A percentile compares a stretch with the other conserved stretches of the same genome.
Conservation (phyloP, 345 rosid species). For the Dipteronia sinensis region DNA sequence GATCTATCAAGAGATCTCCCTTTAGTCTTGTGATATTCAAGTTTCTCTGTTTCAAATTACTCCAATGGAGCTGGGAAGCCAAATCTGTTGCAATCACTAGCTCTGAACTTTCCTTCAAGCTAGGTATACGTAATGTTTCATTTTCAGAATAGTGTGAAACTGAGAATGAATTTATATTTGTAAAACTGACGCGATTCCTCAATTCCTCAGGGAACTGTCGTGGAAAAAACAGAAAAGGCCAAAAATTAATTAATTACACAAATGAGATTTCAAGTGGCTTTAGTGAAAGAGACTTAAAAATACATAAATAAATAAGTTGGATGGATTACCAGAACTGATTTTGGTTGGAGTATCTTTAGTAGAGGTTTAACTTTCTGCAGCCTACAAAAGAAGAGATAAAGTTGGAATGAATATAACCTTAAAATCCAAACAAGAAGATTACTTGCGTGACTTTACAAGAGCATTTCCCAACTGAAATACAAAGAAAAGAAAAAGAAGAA, state of each 20-base stretch:
- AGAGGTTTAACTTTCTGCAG: slow-evolving; percentile 49
- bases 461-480: background rate
- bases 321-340: slow-evolving; percentile 57
- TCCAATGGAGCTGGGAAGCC: slow-evolving; percentile 53
- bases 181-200: slow-evolving; percentile 33
- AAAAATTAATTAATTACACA: background rate
- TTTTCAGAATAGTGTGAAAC: slow-evolving; percentile 49
- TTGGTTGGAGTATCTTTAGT: slow-evolving; percentile 63
- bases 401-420: background rate
- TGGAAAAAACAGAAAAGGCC: slow-evolving; percentile 16
- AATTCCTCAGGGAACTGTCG: slow-evolving; percentile 64
- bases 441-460: background rate
- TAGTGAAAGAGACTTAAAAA: slow-evolving; percentile 7
- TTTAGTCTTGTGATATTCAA: slow-evolving; percentile 54
- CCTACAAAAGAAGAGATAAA: slow-evolving; percentile 34
- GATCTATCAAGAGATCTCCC: slow-evolving; percentile 55
- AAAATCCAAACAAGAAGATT: background rate
- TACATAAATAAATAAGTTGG: background rate
- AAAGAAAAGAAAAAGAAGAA: background rate
- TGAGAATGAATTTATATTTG: slow-evolving; percentile 29
- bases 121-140: slow-evolving; percentile 47
- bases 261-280: background rate
- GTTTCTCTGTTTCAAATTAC: slow-evolving; percentile 36
- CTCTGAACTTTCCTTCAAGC: slow-evolving; percentile 31
- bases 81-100: slow-evolving; percentile 60